A percentile compares a stretch with the other conserved stretches of the same genome.
phyloP scores from a whole-genome alignment of 2,329 filamentous ascomycete species.

The Ophiosphaerella korrae region DNA sequence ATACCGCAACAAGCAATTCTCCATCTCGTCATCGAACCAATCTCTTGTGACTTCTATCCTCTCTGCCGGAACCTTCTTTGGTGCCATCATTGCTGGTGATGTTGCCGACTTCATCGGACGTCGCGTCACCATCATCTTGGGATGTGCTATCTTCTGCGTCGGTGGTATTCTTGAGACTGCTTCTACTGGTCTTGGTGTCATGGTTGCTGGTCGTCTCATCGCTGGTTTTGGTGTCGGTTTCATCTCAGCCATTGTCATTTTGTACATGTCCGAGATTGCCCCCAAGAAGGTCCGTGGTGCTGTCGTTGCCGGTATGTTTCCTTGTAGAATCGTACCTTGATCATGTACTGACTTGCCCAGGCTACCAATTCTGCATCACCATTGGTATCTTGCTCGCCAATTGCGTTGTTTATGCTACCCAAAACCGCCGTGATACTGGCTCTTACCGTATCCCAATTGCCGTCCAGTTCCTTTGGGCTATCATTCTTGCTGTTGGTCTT shows the following conservation, averaged over 20 bases:
- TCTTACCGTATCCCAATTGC: conserved; percentile 79
- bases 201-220: conserved; percentile 48
- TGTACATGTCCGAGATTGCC: conserved; percentile 87
- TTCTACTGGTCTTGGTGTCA: conserved; percentile 37
- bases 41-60: conserved; percentile 81
- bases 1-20: conserved; percentile 46
- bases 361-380: conserved; percentile 82
- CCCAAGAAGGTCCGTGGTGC: conserved; percentile 75
- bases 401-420: conserved; percentile 74
- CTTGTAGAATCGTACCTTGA: not conserved
- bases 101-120: conserved; percentile 72
- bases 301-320: conserved; percentile 57
- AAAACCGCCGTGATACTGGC: conserved; percentile 66
- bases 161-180: conserved; percentile 47
- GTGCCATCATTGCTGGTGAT: conserved; percentile 72
- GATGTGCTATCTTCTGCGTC: conserved; percentile 43
- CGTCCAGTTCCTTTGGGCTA: conserved; percentile 80
- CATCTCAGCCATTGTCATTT: conserved; percentile 50
- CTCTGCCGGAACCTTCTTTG: conserved; percentile 80
- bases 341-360: not conserved
- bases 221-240: conserved; percentile 49
- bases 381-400: conserved; percentile 78
- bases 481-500: conserved; percentile 75
- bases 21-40: conserved; percentile 57
- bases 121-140: conserved; percentile 62